Conservation (phyloP, 768 basidiomycete genomes). For the Chiua virens region DNA sequence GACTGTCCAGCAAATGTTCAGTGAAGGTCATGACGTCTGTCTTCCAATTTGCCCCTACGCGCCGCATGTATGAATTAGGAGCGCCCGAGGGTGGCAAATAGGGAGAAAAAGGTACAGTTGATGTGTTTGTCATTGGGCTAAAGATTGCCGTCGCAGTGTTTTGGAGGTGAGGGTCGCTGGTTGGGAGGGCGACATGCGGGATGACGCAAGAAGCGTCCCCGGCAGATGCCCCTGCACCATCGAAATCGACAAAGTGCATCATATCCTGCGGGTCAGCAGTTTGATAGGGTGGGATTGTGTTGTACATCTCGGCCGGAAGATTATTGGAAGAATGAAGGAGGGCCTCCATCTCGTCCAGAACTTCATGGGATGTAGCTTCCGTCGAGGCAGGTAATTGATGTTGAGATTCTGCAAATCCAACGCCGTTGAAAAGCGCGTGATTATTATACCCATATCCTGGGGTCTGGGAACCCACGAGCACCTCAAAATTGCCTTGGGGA, state of each 20-base stretch:
- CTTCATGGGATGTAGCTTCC: constrained; percentile 1
- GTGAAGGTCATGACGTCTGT: too few relatives aligned
- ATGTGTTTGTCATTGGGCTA: constrained; percentile 27
- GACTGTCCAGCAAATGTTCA: too few relatives aligned
- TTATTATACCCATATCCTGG: constrained; percentile 8
- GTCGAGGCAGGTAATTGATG: constrained; percentile 4
- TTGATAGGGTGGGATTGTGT: constrained; percentile 13
- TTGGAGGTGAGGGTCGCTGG: constrained; percentile 19
- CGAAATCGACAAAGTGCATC: constrained; percentile 42
- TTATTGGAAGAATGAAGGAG: constrained; percentile 21
- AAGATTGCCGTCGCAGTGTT: constrained; percentile 22
- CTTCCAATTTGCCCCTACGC: constrained; percentile 56
- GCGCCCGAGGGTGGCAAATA: constrained; percentile 62
- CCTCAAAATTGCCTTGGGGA: constrained; percentile 39
- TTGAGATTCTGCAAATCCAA: constrained; percentile 18
- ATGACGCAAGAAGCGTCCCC: constrained; percentile 3
- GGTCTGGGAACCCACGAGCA: constrained; percentile 21
- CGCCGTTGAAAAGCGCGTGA: constrained; percentile 22
- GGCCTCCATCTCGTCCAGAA: constrained; percentile 17
- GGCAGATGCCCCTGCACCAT: constrained; percentile 12
- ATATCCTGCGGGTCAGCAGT: constrained; percentile 29
- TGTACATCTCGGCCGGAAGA: constrained; percentile 14
- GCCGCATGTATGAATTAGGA: constrained; percentile 45
- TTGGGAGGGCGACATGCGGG: not conserved
- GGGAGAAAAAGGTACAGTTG: constrained; percentile 9